Conservation (phyloP, 345 rosid species). For the Brassica nigra region DNA sequence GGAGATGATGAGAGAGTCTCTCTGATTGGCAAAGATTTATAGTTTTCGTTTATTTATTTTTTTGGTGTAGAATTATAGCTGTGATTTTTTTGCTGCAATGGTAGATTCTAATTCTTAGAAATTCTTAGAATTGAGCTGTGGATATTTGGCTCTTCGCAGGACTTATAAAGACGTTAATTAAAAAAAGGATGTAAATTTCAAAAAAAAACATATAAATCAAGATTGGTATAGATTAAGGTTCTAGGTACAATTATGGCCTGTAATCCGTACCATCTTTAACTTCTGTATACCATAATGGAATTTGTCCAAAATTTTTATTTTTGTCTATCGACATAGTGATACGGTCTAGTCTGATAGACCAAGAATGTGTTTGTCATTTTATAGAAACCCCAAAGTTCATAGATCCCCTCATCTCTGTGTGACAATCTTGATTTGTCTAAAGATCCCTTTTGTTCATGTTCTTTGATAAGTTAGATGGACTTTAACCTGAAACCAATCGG, state of each 20-base stretch:
- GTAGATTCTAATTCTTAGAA: neutral
- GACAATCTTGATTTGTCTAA: slow-evolving; percentile 1
- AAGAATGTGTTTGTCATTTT: slow-evolving; percentile 1
- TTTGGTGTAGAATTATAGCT: neutral
- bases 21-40: too few species aligned
- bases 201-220: too few species aligned
- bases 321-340: neutral
- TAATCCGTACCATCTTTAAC: slow-evolving; percentile 13
- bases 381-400: slow-evolving; percentile 1
- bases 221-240: too few species aligned
- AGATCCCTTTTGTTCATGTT: neutral
- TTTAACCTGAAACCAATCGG: too few species aligned
- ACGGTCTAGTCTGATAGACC: slow-evolving; percentile 1
- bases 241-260: neutral
- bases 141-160: neutral
- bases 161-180: neutral
- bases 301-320: slow-evolving; percentile 8
- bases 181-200: neutral
- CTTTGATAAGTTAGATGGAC: too few species aligned
- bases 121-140: neutral
- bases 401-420: slow-evolving; percentile 20
- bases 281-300: slow-evolving; percentile 17
- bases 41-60: too few species aligned
- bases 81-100: neutral
- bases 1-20: too few species aligned